A percentile compares a stretch with the other conserved stretches of the same genome.
Conservation (phyloP, 257 asterid species). For the Ophiorrhiza pumila region DNA sequence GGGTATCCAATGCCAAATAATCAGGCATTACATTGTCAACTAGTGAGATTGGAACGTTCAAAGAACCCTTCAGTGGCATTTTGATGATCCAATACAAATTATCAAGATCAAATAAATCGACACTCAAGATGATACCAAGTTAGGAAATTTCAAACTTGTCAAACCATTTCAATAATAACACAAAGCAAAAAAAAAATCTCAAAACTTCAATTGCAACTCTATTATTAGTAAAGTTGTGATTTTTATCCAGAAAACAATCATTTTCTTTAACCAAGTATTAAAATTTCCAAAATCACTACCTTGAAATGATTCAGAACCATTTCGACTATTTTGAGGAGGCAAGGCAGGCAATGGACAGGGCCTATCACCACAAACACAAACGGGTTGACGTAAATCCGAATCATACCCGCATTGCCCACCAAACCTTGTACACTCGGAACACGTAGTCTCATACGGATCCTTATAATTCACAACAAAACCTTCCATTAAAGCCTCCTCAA, state of each 20-base stretch:
- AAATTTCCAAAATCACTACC: constrained; percentile 3
- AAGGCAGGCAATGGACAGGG: constrained; percentile 31
- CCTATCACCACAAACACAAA: constrained; percentile 54
- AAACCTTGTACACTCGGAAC: constrained; percentile 35
- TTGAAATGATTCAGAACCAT: not conserved
- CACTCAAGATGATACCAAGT: no score
- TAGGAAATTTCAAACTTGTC: not conserved
- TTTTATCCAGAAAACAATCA: not conserved
- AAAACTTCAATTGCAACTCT: not conserved
- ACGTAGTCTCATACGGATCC: constrained; percentile 39
- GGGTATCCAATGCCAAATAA: not conserved
- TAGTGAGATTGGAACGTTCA: not conserved
- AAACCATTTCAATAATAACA: not conserved
- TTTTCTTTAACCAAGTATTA: no score
- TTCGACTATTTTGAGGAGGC: constrained; percentile 25
- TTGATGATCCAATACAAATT: not conserved
- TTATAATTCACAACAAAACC: constrained; percentile 59
- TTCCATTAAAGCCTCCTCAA: constrained; percentile 44
- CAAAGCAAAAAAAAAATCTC: not conserved
- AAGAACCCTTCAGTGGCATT: not conserved
- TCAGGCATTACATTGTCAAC: not conserved
- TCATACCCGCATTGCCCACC: constrained; percentile 64
- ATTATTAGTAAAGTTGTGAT: not conserved
- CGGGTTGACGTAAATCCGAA: constrained; percentile 24
- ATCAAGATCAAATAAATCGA: not conserved